Base-by-base conservation (phyloP, 768 basidiomycete genomes). In the Boletus coccyginus region DNA sequence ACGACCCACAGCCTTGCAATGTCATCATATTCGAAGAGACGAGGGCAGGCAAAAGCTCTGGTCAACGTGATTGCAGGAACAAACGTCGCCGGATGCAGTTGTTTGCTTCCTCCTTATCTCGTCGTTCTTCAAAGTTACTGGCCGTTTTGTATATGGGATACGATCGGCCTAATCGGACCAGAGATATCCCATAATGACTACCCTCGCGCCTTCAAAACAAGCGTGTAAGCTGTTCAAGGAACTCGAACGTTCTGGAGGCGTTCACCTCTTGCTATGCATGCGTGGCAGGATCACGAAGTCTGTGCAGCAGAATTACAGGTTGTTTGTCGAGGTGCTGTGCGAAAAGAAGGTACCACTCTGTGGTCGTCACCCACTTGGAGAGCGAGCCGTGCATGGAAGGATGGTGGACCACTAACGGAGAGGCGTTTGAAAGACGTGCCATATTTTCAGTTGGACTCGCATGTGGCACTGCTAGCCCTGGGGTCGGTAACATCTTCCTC, bases 321-420 rank as follows among this genome's bases (percentile, higher is more conserved):
- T 78, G 32, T 77, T 78, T 53, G 58, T 57, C 51, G 65, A 76
- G 7, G 65, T 78, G n/a, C 66, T 79, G 16, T 79, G 78, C 47
- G 69, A 67, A 32, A 55, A 53, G 40, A 52, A 68, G 33, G 75
- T 78, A 31, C 76, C 78, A 2, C 65, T 74, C 19, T 2, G 44
- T 79, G n/a, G 70, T 71, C 31, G 55, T 78, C 38, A 78, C 76
- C 10, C 61, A 75, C 42, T 62, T 79, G 39, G 78, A 77, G 60
- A 71, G 65, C 38, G 64, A 75, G 35, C 56, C 35, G 3, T 62
- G 62, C 27, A 73, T 75, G 66, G 70, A 72, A 5, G 60, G 39
- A 27, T 79, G 78, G 78, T 78, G 76, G 77, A 40, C 45, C 16
- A 31, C 50, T 33, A 78, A 78, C 54, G 17, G 70, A 46, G 33